Evolutionary conservation across 2,329 filamentous ascomycete species (phyloP).

Genomic region (Fusarium globosum): DNA sequence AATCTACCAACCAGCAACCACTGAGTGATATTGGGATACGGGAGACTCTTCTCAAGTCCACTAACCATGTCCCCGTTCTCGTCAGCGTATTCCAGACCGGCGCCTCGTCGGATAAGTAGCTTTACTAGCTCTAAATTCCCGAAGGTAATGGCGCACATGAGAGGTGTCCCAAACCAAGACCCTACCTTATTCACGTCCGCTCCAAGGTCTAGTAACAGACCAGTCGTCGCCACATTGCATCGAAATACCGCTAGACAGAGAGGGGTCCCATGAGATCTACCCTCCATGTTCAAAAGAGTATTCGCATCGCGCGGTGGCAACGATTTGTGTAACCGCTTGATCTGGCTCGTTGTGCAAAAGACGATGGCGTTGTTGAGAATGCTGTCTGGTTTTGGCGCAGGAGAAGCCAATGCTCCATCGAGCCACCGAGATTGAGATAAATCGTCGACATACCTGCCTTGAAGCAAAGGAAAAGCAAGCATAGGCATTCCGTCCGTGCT

Average conservation of each 20-base stretch:
- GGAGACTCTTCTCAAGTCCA: background rate
- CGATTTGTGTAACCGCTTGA: background rate
- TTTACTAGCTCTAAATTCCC: background rate
- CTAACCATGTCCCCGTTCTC: background rate
- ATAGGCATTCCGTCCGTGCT: background rate
- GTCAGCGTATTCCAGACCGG: background rate
- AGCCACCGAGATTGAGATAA: background rate
- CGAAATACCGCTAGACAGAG: background rate
- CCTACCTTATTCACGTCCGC: background rate
- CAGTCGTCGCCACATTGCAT: rapidly evolving
- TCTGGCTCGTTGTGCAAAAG: background rate
- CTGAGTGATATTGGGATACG: background rate
- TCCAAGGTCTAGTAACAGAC: background rate
- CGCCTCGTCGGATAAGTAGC: background rate
- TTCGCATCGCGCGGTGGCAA: background rate
- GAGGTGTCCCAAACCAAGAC: background rate
- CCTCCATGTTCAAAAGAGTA: background rate
- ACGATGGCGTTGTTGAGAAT: background rate
- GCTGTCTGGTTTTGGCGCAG: rapidly evolving
- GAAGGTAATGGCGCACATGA: background rate
- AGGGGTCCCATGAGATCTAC: background rate
- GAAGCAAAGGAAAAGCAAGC: background rate
- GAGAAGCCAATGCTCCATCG: rapidly evolving
- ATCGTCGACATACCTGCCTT: rapidly evolving
- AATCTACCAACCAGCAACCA: conserved; percentile 11